phyloP scores from a whole-genome alignment of 148 eudicot genomes.

The Chenopodium formosanum region DNA sequence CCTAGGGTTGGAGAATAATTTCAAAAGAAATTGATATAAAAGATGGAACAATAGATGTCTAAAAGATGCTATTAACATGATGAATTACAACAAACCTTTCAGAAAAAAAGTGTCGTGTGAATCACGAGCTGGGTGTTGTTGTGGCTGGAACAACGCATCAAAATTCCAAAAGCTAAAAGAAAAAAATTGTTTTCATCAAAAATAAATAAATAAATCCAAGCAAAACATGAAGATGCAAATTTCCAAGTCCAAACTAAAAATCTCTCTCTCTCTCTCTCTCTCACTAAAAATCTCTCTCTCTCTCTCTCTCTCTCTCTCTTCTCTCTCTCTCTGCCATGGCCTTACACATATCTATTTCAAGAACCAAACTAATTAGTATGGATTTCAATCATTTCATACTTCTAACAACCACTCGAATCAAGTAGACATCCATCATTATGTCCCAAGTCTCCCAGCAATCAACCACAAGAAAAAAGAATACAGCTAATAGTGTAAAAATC shows the following conservation, averaged over 20 bases:
- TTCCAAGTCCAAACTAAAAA: no score
- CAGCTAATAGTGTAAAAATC: background rate
- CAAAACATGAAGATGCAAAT: background rate
- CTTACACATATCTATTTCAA: no score
- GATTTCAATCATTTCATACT: no score
- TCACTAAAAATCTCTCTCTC: no score
- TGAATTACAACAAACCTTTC: constrained; percentile 48
- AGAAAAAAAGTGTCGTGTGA: constrained; percentile 94
- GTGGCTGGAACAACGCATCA: constrained; percentile 93
- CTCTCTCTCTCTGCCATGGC: no score
- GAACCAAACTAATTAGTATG: no score
- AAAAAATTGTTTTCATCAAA: background rate
- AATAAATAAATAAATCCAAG: background rate
- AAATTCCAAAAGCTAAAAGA: constrained; percentile 84
- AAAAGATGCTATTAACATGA: background rate
- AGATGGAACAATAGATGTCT: background rate
- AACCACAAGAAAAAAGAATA: background rate
- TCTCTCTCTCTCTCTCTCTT: no score
- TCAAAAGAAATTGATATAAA: background rate
- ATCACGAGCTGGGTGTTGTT: constrained; percentile 98
- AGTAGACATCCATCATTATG: no score
- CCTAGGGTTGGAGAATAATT: background rate
- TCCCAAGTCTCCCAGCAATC: no score
- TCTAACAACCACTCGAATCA: no score
- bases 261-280: no score